These are phyloP conservation scores for Eucalyptus melliodora DNA, from an alignment of 345 rosid genomes.

Conservation along the genomic window DNA sequence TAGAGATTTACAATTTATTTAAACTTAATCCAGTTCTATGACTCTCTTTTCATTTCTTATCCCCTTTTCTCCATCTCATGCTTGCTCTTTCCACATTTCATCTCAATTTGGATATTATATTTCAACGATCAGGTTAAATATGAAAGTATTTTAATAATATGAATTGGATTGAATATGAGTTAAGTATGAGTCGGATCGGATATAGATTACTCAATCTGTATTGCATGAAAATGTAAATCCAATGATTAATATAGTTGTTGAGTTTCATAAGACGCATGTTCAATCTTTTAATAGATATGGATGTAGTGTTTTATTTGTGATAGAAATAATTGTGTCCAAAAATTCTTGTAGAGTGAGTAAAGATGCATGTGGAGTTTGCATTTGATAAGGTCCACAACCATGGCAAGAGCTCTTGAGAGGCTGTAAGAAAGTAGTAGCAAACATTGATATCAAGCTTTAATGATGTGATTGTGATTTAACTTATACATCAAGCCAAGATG, in stretches of 20 bases:
- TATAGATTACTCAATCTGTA: too few relatives aligned
- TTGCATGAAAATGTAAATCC: background rate
- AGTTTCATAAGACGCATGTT: background rate
- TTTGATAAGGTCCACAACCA: background rate
- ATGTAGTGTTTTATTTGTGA: background rate
- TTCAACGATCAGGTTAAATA: too few relatives aligned
- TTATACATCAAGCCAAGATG: background rate
- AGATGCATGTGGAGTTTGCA: background rate
- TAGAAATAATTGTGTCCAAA: background rate
- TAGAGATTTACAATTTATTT: too few relatives aligned
- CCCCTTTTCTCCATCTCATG: too few relatives aligned
- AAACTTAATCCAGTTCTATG: too few relatives aligned
- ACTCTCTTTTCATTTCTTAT: too few relatives aligned
- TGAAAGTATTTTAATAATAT: too few relatives aligned
- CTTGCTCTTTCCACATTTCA: too few relatives aligned
- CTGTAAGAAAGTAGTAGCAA: background rate
- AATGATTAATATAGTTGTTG: background rate
- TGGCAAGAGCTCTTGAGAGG: background rate
- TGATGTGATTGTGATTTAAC: background rate
- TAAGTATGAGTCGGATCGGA: rapidly evolving
- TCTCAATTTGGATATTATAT: too few relatives aligned
- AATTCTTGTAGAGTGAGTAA: background rate
- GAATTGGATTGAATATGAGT: rapidly evolving
- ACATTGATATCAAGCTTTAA: background rate
- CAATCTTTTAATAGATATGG: rapidly evolving